Conservation (phyloP, 345 rosid species). For the Rhizophora apiculata region DNA sequence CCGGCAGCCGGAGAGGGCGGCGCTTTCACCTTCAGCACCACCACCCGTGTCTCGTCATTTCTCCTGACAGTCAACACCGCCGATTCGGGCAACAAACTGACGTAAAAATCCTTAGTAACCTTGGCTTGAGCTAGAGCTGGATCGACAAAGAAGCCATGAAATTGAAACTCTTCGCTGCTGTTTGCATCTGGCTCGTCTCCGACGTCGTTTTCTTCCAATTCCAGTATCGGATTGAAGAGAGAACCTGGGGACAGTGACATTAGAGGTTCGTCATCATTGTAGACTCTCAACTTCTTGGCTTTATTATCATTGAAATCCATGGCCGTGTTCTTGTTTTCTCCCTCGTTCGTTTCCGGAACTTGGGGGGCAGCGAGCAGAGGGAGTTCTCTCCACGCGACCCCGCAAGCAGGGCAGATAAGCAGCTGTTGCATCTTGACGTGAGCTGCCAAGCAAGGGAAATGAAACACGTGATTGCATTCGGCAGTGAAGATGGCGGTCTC, state of each 20-base stretch:
- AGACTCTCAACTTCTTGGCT: slow-evolving; percentile 45
- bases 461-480: slow-evolving; percentile 81
- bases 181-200: slow-evolving; percentile 26
- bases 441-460: slow-evolving; percentile 66
- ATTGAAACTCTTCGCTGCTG: slow-evolving; percentile 9
- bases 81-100: slow-evolving; percentile 56
- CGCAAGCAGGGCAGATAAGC: slow-evolving; percentile 70
- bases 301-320: slow-evolving; percentile 11
- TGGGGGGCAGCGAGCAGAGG: slow-evolving; percentile 31
- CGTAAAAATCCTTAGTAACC: slow-evolving; percentile 24
- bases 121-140: not conserved
- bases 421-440: slow-evolving; percentile 39
- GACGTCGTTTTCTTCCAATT: slow-evolving; percentile 69
- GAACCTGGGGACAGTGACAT: slow-evolving; percentile 48
- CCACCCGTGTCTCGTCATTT: slow-evolving; percentile 51
- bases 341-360: slow-evolving; percentile 10
- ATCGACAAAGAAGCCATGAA: slow-evolving; percentile 50
- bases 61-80: slow-evolving; percentile 55
- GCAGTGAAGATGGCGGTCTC: slow-evolving; percentile 88
- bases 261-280: slow-evolving; percentile 81
- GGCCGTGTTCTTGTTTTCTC: slow-evolving; percentile 23
- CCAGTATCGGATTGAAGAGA: slow-evolving; percentile 57
- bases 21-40: slow-evolving; percentile 62
- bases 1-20: slow-evolving; percentile 38
- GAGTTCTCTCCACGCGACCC: slow-evolving; percentile 56